Evolutionary conservation across 768 basidiomycete species (phyloP).

Genomic region (Sarcodon aspratus): DNA sequence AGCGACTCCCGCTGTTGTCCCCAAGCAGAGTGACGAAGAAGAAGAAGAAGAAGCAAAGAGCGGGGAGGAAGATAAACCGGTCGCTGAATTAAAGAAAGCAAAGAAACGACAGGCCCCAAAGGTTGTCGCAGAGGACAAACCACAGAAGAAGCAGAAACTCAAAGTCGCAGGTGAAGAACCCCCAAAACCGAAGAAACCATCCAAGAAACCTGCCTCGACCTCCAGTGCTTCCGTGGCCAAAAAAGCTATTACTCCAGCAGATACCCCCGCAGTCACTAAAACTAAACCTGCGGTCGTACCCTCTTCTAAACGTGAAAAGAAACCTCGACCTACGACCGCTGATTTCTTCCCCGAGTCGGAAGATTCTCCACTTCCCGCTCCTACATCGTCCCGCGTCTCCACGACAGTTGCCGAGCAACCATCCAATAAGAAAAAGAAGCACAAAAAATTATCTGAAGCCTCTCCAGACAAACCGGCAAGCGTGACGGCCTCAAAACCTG

Average conservation of each 20-base stretch:
- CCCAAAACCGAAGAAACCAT: not conserved
- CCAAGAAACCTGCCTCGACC: not conserved
- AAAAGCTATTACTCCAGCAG: not conserved
- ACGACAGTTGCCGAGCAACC: not conserved
- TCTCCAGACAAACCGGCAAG: not conserved
- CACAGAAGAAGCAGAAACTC: not conserved
- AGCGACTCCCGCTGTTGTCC: slow-evolving; percentile 6
- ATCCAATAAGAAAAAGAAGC: not conserved
- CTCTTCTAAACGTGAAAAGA: not conserved
- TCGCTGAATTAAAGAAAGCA: too few relatives aligned
- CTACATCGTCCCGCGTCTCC: not conserved
- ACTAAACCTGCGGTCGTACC: not conserved
- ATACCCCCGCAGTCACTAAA: not conserved
- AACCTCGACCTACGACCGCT: not conserved
- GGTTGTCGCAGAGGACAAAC: too few relatives aligned
- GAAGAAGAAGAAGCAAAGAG: slow-evolving; percentile 13
- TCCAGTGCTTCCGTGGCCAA: not conserved
- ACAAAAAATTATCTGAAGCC: not conserved
- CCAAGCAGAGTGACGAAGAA: slow-evolving; percentile 9
- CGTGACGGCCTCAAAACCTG: not conserved
- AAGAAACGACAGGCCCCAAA: too few relatives aligned
- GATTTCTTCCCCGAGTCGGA: not conserved
- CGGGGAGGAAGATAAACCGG: slow-evolving; percentile 7
- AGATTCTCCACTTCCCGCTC: not conserved
- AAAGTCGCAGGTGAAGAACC: not conserved